A percentile compares a stretch with the other conserved stretches of the same genome.
Conservation (phyloP, 2,329 filamentous ascomycete species). For the Monosporascus sp. region DNA sequence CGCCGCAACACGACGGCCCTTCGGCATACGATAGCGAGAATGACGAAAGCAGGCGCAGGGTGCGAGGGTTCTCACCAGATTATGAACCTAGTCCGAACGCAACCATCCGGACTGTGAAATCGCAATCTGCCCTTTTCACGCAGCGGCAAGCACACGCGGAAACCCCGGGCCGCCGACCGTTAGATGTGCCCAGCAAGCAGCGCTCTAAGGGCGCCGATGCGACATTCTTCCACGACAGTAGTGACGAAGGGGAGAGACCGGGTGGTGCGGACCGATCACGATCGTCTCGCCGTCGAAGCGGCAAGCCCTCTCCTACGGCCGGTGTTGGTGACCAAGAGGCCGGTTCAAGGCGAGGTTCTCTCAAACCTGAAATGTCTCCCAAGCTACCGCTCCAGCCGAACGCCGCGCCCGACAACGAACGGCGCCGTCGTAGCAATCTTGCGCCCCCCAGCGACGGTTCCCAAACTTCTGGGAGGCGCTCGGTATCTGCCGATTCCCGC, state of each 20-base stretch:
- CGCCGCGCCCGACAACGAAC: background rate
- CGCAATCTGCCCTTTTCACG: conserved; percentile 31
- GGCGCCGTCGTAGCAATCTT: conserved; percentile 13
- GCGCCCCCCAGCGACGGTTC: conserved; percentile 32
- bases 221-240: conserved; percentile 48
- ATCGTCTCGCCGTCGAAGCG: conserved; percentile 6
- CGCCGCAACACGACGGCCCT: conserved; percentile 17
- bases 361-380: background rate
- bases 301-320: conserved; percentile 6
- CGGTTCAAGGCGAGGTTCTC: background rate
- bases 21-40: conserved; percentile 18
- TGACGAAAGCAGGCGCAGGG: conserved; percentile 28
- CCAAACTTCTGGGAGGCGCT: conserved; percentile 27
- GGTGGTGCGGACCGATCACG: background rate
- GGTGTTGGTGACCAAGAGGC: background rate
- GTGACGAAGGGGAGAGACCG: conserved; percentile 36
- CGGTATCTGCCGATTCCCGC: conserved; percentile 36
- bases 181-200: conserved; percentile 17
- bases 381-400: background rate
- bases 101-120: conserved; percentile 60
- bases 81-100: conserved; percentile 69
- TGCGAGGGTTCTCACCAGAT: conserved; percentile 66
- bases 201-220: conserved; percentile 27
- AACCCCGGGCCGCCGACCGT: conserved; percentile 16
- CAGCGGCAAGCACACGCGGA: conserved; percentile 19